Base-by-base conservation (phyloP, 1,284 basidiomycete species). In the Ceratobasidium sp. region DNA sequence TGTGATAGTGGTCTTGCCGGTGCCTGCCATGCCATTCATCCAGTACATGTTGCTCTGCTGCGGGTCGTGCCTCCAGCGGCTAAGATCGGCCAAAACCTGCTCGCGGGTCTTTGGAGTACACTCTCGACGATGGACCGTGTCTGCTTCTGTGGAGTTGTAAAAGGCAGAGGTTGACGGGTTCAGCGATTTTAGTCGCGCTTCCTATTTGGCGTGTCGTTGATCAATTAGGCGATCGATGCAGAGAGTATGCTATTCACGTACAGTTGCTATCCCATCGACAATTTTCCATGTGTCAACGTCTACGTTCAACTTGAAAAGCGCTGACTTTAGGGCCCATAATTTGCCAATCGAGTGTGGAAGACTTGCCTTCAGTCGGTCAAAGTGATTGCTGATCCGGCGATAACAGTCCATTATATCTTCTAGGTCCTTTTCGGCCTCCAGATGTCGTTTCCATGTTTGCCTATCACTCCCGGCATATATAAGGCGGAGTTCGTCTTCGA, bases 11-110 rank as follows among this genome's bases (percentile, higher is more conserved):
- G 57, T 62, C 29, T 62, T 62, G 25, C 57, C 31, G 17, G 40
- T 45, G 8, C 35, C 56, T 29, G 58, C 58, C 58, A 64, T 64
- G 32, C 58, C 47, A 32, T 64, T 64, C 25, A 64, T 43, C 45
- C 47, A 64, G 45, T 50, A 64, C n/a, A 64, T 29, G 31, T 34
- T 38, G 6, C 49, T 32, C 22, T 22, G 10, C 7, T 12, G 13
- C n/a, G 10, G 8, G 45, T 20, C 42, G 10, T 22, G 13, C 8
- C 25, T 31, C 56, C 56, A 58, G 8, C 27, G n/a, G 7, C 22
- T n/a, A 5, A 58, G 10, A 6, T 31, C 38, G 10, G 42, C 43
- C 10, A 60, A 43, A 22, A 60, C 31, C 6, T 29, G 3, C 17
- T 32, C 38, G 4, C 57, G 40, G n/a, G 57, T 60, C 13, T 35